Conservation (phyloP, 2,329 filamentous ascomycete species). For the Chaetomium sp. region DNA sequence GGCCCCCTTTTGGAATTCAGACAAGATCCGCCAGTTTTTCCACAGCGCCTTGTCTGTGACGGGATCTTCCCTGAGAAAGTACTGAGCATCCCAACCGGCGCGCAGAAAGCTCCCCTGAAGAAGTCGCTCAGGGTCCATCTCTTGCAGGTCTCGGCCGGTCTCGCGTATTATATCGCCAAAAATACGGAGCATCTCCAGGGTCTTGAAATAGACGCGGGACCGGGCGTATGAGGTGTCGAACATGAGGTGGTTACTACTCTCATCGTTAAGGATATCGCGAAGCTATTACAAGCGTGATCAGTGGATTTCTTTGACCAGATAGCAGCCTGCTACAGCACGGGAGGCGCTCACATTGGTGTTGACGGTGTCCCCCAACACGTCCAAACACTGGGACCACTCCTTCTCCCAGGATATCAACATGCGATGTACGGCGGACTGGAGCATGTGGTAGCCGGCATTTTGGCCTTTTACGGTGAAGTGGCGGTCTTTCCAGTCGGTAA, state of each 20-base stretch:
- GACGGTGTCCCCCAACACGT: background rate
- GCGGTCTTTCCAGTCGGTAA: slow-evolving; percentile 10
- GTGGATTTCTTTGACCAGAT: background rate
- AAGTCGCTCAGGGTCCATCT: slow-evolving; percentile 1
- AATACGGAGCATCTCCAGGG: slow-evolving; percentile 20
- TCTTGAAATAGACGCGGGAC: slow-evolving; percentile 22
- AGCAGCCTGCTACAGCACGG: rapidly evolving
- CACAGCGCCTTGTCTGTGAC: slow-evolving; percentile 12
- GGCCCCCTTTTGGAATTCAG: background rate
- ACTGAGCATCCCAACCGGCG: background rate
- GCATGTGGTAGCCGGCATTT: slow-evolving; percentile 15
- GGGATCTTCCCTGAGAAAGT: background rate
- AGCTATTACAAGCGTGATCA: background rate
- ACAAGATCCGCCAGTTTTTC: slow-evolving; percentile 22
- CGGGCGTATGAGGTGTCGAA: slow-evolving; percentile 21
- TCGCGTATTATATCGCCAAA: slow-evolving; percentile 17
- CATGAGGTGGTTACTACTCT: slow-evolving; percentile 13
- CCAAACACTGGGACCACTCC: slow-evolving; percentile 14
- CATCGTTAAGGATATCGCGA: slow-evolving; percentile 4
- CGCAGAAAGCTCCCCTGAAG: slow-evolving; percentile 4
- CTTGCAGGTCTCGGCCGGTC: slow-evolving; percentile 15
- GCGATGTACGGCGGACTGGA: slow-evolving; percentile 12
- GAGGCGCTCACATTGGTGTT: background rate
- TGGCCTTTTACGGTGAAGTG: slow-evolving; percentile 7
- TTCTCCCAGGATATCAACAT: slow-evolving; percentile 7